Conservation (phyloP, 768 basidiomycete species). For the Pleurotus eryngii region DNA sequence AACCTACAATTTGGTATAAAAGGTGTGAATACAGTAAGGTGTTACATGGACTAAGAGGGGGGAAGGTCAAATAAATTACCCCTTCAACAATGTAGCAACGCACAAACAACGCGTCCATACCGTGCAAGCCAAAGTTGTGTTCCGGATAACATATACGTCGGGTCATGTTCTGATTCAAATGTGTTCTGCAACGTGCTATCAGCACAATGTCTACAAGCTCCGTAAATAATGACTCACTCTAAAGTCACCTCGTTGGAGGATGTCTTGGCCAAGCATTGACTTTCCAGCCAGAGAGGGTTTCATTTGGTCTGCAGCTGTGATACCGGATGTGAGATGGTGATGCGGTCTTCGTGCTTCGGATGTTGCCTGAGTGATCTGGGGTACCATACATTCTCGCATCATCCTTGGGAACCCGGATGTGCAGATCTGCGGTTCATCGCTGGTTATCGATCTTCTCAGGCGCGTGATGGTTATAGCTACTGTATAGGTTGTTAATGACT, state of each 20-base stretch:
- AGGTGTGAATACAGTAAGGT: too few relatives aligned
- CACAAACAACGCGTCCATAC: too few relatives aligned
- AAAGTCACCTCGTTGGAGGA: conserved; percentile 44
- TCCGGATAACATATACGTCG: conserved; percentile 52
- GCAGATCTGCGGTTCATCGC: too few relatives aligned
- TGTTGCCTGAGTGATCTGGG: neutral
- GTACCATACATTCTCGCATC: too few relatives aligned
- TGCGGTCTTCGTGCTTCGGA: neutral
- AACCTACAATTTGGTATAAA: too few relatives aligned
- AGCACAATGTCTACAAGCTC: neutral
- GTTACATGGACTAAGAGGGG: neutral
- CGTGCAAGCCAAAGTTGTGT: conserved; percentile 44
- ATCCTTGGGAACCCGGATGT: too few relatives aligned
- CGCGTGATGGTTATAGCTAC: too few relatives aligned
- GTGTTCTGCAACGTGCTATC: conserved; percentile 29
- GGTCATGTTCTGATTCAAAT: conserved; percentile 38
- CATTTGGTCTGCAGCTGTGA: conserved; percentile 41
- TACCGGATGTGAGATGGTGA: conserved; percentile 41
- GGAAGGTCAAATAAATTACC: conserved; percentile 17
- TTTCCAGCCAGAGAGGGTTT: conserved; percentile 43
- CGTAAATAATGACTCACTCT: conserved; percentile 25
- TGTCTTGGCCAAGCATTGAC: conserved; percentile 39
- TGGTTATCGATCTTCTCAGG: too few relatives aligned
- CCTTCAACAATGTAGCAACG: conserved; percentile 37
- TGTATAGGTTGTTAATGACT: too few relatives aligned